Conservation (phyloP, 2,329 filamentous ascomycete genomes). For the Bipolaris gigantea region DNA sequence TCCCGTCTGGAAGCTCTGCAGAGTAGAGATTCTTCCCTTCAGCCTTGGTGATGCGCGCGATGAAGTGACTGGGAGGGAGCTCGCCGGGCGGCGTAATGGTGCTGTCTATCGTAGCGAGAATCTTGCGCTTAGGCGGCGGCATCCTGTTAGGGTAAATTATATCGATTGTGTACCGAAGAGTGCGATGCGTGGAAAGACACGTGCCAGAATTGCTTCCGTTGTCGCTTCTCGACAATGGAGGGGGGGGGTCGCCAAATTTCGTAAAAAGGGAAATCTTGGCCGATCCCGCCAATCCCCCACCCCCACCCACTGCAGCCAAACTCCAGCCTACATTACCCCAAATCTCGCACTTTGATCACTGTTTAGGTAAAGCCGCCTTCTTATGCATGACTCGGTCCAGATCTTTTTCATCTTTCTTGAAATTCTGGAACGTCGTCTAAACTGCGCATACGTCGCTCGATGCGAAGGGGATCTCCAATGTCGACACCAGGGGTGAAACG, state of each 20-base stretch:
- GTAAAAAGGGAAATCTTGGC: constrained; percentile 6
- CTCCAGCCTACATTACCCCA: neutral
- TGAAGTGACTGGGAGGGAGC: constrained; percentile 57
- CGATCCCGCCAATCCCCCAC: neutral
- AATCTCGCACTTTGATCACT: constrained; percentile 12
- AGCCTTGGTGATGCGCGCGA: constrained; percentile 78
- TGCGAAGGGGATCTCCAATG: neutral
- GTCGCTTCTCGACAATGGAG: constrained; percentile 5
- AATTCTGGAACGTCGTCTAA: neutral
- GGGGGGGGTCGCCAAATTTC: constrained; percentile 15
- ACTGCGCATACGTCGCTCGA: neutral
- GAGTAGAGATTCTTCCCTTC: constrained; percentile 89
- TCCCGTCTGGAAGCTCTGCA: constrained; percentile 67
- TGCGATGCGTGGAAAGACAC: neutral
- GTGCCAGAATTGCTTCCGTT: neutral
- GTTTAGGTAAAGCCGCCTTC: constrained; percentile 12
- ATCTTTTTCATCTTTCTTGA: neutral
- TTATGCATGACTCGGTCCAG: neutral
- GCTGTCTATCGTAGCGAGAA: constrained; percentile 77
- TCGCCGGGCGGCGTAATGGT: constrained; percentile 62
- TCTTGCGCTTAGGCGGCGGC: constrained; percentile 74
- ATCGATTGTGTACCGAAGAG: neutral
- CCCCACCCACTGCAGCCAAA: neutral
- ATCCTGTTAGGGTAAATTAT: constrained; percentile 48
- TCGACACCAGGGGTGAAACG: neutral